Evolutionary conservation across 164 flowering plant genomes (phyloP).

Genomic region (Magnolia kwangsiensis): DNA sequence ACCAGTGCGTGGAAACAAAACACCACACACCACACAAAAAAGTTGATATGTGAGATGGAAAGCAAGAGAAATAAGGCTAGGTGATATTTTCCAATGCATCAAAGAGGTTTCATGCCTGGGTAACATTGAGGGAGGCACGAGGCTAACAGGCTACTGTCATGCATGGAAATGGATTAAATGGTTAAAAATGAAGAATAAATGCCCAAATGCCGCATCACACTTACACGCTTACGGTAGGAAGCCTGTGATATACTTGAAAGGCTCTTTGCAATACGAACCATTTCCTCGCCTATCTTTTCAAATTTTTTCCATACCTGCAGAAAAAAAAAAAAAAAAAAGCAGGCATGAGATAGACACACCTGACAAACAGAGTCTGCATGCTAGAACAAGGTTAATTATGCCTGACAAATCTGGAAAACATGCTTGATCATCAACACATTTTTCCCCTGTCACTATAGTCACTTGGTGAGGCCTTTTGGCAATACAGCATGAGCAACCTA

Average conservation of each 20-base stretch:
- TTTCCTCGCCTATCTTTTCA: slow-evolving; percentile 53
- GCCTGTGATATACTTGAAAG: slow-evolving; percentile 51
- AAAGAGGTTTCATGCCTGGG: not conserved
- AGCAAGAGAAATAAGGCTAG: not conserved
- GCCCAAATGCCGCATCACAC: not conserved
- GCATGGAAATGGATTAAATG: not conserved
- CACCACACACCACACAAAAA: not conserved
- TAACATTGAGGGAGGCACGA: not conserved
- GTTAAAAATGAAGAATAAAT: not conserved
- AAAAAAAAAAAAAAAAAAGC: slow-evolving; percentile 11
- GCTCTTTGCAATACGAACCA: slow-evolving; percentile 54
- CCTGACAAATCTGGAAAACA: not conserved
- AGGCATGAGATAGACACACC: slow-evolving; percentile 1
- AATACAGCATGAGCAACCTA: not conserved
- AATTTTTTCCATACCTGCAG: slow-evolving; percentile 64
- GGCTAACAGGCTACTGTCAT: not conserved
- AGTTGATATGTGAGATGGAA: not conserved
- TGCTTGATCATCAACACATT: not conserved
- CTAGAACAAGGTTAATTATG: not conserved
- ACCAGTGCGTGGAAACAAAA: not conserved
- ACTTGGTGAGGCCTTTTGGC: not conserved
- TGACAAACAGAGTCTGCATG: not conserved
- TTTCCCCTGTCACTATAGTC: not conserved
- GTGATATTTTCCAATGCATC: not conserved
- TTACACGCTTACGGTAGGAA: slow-evolving; percentile 43